Conservation (phyloP, 2,329 filamentous ascomycete species). For the Fusarium decemcellulare region DNA sequence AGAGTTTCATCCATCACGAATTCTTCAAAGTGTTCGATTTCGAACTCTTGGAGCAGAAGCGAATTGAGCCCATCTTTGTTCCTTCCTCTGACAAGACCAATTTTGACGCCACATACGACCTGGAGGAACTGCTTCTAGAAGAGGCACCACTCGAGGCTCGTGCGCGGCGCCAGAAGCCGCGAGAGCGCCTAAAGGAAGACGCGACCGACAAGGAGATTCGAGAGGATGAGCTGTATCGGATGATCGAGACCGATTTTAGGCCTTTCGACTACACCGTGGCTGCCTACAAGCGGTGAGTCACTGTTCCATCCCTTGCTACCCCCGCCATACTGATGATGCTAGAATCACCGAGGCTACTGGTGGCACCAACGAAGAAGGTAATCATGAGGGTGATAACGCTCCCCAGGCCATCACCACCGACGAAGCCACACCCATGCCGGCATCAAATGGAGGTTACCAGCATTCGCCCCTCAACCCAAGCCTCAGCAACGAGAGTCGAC, state of each 20-base stretch:
- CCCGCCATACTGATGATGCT: constrained; percentile 34
- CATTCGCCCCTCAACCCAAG: constrained; percentile 45
- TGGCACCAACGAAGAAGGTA: constrained; percentile 27
- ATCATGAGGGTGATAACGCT: constrained; percentile 31
- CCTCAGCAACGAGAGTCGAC: constrained; percentile 45
- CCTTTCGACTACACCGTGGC: constrained; percentile 95
- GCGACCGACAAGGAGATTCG: constrained; percentile 95
- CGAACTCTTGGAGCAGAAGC: constrained; percentile 84
- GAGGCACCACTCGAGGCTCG: constrained; percentile 95
- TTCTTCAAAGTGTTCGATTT: constrained; percentile 94
- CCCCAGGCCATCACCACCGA: constrained; percentile 68
- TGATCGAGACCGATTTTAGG: constrained; percentile 94
- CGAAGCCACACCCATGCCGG: constrained; percentile 60
- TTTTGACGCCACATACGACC: constrained; percentile 97
- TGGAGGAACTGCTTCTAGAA: constrained; percentile 93
- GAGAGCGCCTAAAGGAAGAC: constrained; percentile 92
- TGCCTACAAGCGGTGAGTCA: constrained; percentile 79
- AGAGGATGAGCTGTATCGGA: constrained; percentile 92
- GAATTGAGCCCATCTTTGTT: constrained; percentile 90
- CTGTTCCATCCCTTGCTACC: no score
- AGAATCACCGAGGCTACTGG: constrained; percentile 56
- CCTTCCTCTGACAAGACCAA: constrained; percentile 99
- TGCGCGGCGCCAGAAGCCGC: constrained; percentile 92
- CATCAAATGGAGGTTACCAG: constrained; percentile 45
- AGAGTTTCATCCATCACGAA: constrained; percentile 87